A percentile compares a stretch with the other conserved stretches of the same genome.
Conservation (phyloP, 78 protist genomes). For the Chrysochromulina parva region DNA sequence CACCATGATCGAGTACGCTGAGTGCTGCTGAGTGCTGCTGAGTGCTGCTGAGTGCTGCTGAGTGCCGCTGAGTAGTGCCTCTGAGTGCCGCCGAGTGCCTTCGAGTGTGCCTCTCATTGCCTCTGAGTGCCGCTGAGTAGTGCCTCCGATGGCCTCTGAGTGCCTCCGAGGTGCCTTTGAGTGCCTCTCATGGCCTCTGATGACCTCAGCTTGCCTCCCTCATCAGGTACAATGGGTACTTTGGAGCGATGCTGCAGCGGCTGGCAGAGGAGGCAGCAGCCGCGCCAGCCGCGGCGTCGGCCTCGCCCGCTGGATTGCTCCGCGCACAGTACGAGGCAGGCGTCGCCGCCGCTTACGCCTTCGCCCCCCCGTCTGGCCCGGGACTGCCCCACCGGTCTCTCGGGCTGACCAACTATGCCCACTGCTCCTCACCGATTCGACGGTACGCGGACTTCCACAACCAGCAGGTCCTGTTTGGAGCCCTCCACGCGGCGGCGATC, state of each 20-base stretch:
- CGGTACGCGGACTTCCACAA: slow-evolving; percentile 29
- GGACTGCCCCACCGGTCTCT: neutral
- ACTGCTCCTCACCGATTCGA: slow-evolving; percentile 40
- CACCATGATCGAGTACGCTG: slow-evolving; percentile 43
- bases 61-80: too few relatives aligned
- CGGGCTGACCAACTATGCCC: neutral
- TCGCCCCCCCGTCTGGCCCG: neutral
- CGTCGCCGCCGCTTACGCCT: neutral
- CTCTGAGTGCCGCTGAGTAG: too few relatives aligned
- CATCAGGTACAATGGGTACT: neutral
- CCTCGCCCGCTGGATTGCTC: slow-evolving; percentile 9
- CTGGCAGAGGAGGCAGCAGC: too few relatives aligned
- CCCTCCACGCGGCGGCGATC: neutral
- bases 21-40: too few relatives aligned
- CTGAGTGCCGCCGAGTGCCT: too few relatives aligned
- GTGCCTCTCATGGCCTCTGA: too few relatives aligned
- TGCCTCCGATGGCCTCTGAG: too few relatives aligned
- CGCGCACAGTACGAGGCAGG: neutral
- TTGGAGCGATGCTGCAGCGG: neutral
- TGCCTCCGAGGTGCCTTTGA: too few relatives aligned
- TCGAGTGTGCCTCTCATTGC: too few relatives aligned
- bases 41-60: too few relatives aligned
- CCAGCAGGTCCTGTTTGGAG: slow-evolving; percentile 21
- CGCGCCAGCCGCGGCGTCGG: neutral
- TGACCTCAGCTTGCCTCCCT: too few relatives aligned